These are phyloP conservation scores for Pleurotus tuber-regium DNA, from an alignment of 768 basidiomycete genomes.

Conservation along the genomic window DNA sequence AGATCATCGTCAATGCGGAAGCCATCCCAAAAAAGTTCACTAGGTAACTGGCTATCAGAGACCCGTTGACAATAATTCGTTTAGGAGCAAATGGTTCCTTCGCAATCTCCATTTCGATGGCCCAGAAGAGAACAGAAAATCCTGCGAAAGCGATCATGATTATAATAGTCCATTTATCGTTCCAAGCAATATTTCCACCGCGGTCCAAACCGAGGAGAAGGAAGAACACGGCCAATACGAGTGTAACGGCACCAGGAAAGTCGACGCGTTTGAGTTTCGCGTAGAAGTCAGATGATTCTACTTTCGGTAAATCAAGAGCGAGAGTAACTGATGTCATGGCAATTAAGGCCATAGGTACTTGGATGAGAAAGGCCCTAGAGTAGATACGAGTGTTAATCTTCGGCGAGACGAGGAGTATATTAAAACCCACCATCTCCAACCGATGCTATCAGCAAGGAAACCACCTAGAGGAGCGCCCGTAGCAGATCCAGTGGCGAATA, in stretches of 20 bases:
- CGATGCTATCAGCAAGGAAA: conserved; percentile 57
- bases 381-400: too few species aligned
- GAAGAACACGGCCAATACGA: conserved; percentile 53
- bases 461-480: conserved; percentile 65
- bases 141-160: conserved; percentile 32
- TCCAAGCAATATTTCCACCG: conserved; percentile 50
- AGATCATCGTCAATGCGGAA: conserved; percentile 41
- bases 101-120: conserved; percentile 48
- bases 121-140: conserved; percentile 35
- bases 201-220: conserved; percentile 58
- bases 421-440: conserved; percentile 68
- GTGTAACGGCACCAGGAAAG: conserved; percentile 54
- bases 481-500: conserved; percentile 56
- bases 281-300: conserved; percentile 36
- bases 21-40: conserved; percentile 57
- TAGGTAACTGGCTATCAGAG: conserved; percentile 53
- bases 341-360: conserved; percentile 53
- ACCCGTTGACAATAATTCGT: conserved; percentile 47
- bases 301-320: conserved; percentile 51
- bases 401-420: too few species aligned
- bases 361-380: conserved; percentile 54
- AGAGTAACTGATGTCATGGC: conserved; percentile 54
- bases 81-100: conserved; percentile 60
- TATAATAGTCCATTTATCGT: conserved; percentile 32
- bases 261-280: conserved; percentile 60